Base-by-base conservation (phyloP, 2,329 filamentous ascomycete species). In the Xylariaceae sp. region DNA sequence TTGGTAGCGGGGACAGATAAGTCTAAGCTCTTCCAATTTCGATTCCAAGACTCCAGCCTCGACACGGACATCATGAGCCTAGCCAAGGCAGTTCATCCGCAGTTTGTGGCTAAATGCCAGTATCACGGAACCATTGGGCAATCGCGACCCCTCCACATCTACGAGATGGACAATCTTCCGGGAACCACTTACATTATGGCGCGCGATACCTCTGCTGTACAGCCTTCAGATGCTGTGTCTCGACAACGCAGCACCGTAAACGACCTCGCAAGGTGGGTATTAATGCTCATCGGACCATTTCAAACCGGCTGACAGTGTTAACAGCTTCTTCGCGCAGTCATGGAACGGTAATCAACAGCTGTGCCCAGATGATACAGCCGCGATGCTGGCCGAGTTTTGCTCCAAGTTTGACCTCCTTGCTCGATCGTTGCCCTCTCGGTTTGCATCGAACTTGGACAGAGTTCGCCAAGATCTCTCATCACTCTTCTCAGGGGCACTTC, bases 241-340 rank as follows among this genome's bases (percentile, higher is more conserved):
- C 39, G 41, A 28, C 54, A 47, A 47, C 40, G 34, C 19, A 52
- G 34, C 19, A 58, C 44, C n/a, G 37, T 23, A 23, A 40, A 29
- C n/a, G 28, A 45, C 14, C 21, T 58, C 17, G 56, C 44, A n/a
- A 54, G 16, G 56, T 58, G 36, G 11, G 48, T 39, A 21, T 26
- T 34, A 14, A 19, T 28, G n/a, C 21, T 26, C n/a, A n/a, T n/a
- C n/a, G n/a, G n/a, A n/a, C n/a, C n/a, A n/a, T n/a, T n/a, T n/a
- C n/a, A n/a, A n/a, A n/a, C n/a, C n/a, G n/a, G n/a, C n/a, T n/a
- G n/a, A n/a, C n/a, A 45, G 21, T 12, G 17, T n/a, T 21, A 11
- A 26, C 24, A 58, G 48, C 17, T 58, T 58, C 23, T 58, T 58
- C 14, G 55, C 49, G 37, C 49, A 53, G 29, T 58, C 49, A 6